Evolutionary conservation across 345 rosid species (phyloP), one percentile per base, ranked within the genome.

Genomic region (Rhodamnia rubescens): DNA sequence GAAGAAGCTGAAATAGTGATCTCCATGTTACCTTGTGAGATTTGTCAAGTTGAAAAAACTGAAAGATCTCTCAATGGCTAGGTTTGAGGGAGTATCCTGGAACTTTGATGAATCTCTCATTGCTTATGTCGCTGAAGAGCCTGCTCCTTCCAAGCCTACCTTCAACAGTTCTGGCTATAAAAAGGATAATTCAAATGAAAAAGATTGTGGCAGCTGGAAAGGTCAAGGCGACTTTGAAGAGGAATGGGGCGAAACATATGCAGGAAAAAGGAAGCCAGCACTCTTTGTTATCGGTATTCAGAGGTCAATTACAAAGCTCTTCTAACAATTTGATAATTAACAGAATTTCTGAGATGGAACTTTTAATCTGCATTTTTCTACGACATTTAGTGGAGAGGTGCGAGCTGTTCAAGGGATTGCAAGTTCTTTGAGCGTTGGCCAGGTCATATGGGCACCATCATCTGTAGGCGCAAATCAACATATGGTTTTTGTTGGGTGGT

Each of bases 141-240:
- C 98, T 21, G 87, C 96, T 86, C 90, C 87, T 52, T 83, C 89
- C 81, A 94, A 92, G 91, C 99, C 99, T 82, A 91, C 89, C 14
- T 96, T 96, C 90, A 88, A 89, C 85, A 83, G 87, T 90, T 58
- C 84, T 11, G 97, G 98, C 84, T 95, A 91, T 88, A 91, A 86
- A 87, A 93, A 91, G 90, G 89, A 88, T 36, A 89, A 88, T 59
- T 88, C 93, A 59, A 85, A 85, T 49, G 96, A 93, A 53, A 94
- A 91, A 84, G 96, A 94, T 82, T 85, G 87, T 85, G 90, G 90
- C 83, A 91, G 89, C 94, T 97, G 99, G 99, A 95, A 93, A 90
- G 98, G 96, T 86, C 96, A 92, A 92, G 99, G 99, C 53, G 98
- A 97, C 89, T 97, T 95, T 95, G 96, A 95, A 91, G 99, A 95